Evolutionary conservation across 768 basidiomycete genomes (phyloP), one percentile per base, ranked within the genome.

Genomic region (Trametes gibbosa): DNA sequence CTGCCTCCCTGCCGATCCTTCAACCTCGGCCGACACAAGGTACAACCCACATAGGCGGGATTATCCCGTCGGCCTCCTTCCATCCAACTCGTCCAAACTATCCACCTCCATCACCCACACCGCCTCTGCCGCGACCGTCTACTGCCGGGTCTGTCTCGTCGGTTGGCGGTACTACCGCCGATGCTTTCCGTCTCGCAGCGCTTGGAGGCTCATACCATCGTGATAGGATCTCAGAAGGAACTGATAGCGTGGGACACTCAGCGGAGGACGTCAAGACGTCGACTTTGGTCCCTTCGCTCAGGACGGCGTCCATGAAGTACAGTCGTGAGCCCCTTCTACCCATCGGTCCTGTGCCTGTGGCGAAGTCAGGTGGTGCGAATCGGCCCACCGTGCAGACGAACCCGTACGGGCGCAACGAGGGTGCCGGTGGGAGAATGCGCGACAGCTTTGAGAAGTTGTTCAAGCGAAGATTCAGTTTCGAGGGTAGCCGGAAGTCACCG

Each of bases 271-370:
- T 74, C 4, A 62, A 56, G 27, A 66, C 62, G 23, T 65, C 69
- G 64, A 63, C 75, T 3, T 55, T 77, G 17, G 76, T 76, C 49
- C 77, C 77, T 5, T 68, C 77, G 14, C 76, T 76, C 48, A 77
- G 77, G 16, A 67, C 75, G 25, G 58, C 64, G 8, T 65, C 65
- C 19, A 63, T 59, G 53, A 90, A 88, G 68, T 82, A 79, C 58
- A 90, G 89, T 68, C 81, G 86, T 29, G 90, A 92, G 61, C 87
- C 87, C 1, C 76, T 92, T 42, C 77, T 92, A 3, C 88, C 90
- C 7, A 72, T 84, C 40, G 73, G 77, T 56, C 21, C 60, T 66
- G 32, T 27, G 23, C 48, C 49, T n/a, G 50, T 65, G 5, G 53
- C 53, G 48, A 68, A 65, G 41, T 61, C 65, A 25, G 63, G 65